A percentile compares a stretch with the other conserved stretches of the same genome.
These are phyloP conservation scores for Epichloe sylvatica DNA, from an alignment of 2,329 filamentous ascomycete species.

Conservation along the genomic window DNA sequence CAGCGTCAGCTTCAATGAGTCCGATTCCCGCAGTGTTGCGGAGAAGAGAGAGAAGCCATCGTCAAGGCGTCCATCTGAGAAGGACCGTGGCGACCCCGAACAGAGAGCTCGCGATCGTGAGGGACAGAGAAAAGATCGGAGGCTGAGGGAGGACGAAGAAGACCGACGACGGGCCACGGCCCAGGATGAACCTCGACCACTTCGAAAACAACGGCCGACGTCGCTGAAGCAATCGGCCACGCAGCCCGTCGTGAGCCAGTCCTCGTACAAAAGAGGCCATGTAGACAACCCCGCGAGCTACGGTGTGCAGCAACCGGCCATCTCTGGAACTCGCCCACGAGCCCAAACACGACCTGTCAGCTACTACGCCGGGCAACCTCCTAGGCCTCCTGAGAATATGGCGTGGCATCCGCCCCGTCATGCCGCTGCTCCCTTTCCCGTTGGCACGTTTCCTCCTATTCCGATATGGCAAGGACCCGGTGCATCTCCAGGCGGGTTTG, in stretches of 20 bases:
- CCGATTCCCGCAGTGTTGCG: constrained; percentile 28
- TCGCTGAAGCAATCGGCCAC: constrained; percentile 19
- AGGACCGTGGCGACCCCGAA: constrained; percentile 10
- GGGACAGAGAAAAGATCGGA: constrained; percentile 16
- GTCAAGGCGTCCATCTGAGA: constrained; percentile 9
- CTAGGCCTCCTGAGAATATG: constrained; percentile 13
- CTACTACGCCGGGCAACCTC: constrained; percentile 22
- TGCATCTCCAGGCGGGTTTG: constrained; percentile 14
- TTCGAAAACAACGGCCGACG: constrained; percentile 17
- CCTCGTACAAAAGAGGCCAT: constrained; percentile 16
- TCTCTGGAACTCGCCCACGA: constrained; percentile 18
- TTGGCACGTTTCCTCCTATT: constrained; percentile 21
- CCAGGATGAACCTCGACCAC: constrained; percentile 13
- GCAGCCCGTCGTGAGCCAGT: constrained; percentile 20
- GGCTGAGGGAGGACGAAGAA: constrained; percentile 13
- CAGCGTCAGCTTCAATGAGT: constrained; percentile 25
- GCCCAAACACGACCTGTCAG: constrained; percentile 22
- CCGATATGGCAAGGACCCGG: constrained; percentile 12
- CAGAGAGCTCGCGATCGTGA: constrained; percentile 15
- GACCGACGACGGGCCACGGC: constrained; percentile 4
- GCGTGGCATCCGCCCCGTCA: constrained; percentile 16
- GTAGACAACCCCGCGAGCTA: constrained; percentile 24
- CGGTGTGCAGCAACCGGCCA: constrained; percentile 21
- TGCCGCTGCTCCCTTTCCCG: constrained; percentile 10
- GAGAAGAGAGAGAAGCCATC: constrained; percentile 15